Conservation (phyloP, 176 grass and related monocot genomes). For the Alopecurus myosuroides region DNA sequence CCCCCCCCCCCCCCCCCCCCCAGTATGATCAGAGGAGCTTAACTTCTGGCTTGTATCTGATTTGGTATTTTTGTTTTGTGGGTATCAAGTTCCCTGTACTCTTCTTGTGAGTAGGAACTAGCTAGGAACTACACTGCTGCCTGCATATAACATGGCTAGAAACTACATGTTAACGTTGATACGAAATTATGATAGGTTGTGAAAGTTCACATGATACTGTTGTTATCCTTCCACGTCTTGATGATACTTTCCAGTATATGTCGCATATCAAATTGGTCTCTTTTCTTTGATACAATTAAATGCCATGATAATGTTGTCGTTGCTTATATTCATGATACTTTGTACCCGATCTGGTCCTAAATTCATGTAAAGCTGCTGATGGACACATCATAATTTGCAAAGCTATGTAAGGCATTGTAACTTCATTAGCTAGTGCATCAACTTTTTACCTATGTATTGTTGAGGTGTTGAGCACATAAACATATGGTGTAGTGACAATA, state of each 20-base stretch:
- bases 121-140: background rate
- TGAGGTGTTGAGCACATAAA: background rate
- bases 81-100: background rate
- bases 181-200: too few relatives aligned
- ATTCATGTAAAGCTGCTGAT: background rate
- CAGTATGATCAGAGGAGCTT: background rate
- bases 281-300: background rate
- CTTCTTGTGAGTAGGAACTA: background rate
- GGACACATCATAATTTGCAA: background rate
- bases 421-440: background rate
- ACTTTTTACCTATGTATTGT: background rate
- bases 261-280: background rate
- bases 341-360: background rate
- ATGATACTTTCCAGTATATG: background rate
- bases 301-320: too few relatives aligned
- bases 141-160: too few relatives aligned
- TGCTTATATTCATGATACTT: too few relatives aligned
- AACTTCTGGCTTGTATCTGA: background rate
- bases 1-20: too few relatives aligned
- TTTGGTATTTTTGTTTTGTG: background rate
- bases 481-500: background rate
- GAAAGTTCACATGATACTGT: too few relatives aligned
- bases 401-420: background rate
- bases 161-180: too few relatives aligned
- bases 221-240: background rate